Conservation (phyloP, 768 basidiomycete species). For the Glaciozyma martinii region DNA sequence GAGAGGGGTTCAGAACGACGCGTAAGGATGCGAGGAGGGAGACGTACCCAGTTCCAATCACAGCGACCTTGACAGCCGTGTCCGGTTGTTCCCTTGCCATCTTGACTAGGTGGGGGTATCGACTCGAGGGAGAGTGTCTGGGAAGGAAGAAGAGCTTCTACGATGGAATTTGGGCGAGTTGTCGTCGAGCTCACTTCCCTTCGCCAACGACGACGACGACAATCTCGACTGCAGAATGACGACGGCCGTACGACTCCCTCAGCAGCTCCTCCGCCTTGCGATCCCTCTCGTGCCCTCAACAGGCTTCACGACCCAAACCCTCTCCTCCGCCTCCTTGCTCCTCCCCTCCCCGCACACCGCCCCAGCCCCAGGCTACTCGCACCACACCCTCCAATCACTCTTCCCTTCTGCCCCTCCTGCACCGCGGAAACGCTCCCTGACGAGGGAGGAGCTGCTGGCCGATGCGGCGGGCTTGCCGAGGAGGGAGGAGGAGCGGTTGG, state of each 20-base stretch:
- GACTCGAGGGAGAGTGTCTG: not conserved
- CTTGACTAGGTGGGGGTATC: not conserved
- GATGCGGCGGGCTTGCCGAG: slow-evolving; percentile 13
- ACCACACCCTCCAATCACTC: slow-evolving; percentile 16
- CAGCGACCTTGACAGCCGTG: slow-evolving; percentile 51
- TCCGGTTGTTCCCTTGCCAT: not conserved
- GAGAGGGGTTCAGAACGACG: not conserved
- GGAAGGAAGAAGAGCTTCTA: too few relatives aligned
- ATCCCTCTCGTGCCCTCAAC: slow-evolving; percentile 15
- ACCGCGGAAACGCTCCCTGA: not conserved
- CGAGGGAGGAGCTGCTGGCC: slow-evolving; percentile 13
- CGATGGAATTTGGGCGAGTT: too few relatives aligned
- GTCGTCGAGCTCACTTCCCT: too few relatives aligned
- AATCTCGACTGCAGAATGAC: not conserved
- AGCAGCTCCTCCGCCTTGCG: slow-evolving; percentile 13
- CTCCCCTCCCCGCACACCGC: slow-evolving; percentile 1
- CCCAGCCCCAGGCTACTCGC: not conserved
- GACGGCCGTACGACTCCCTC: not conserved
- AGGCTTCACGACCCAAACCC: slow-evolving; percentile 15
- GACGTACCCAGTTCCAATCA: slow-evolving; percentile 54
- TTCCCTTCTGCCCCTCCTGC: slow-evolving; percentile 22
- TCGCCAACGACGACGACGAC: not conserved
- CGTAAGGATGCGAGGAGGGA: not conserved
- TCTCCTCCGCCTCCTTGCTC: slow-evolving; percentile 9
- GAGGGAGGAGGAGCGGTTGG: slow-evolving; percentile 11